Base-by-base conservation (phyloP, 2,329 filamentous ascomycete species). In the Ceratocystis colombiana region DNA sequence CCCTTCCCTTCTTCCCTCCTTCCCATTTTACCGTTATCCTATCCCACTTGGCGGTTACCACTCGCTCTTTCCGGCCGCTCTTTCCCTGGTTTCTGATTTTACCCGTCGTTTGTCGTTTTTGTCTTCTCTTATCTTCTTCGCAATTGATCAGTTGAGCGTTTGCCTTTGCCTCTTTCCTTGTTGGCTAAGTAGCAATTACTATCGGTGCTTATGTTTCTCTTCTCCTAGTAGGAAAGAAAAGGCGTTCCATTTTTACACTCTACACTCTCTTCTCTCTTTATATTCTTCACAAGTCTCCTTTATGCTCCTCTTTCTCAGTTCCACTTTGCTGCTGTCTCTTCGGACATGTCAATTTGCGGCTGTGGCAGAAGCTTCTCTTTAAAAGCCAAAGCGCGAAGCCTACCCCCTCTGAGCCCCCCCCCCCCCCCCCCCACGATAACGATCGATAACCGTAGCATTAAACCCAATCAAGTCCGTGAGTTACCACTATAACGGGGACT, bases 91-190 rank as follows among this genome's bases (percentile, higher is more conserved):
- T 62, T 22, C 44, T 45, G 12, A 6, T 45, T 12, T 6, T 62
- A 15, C 59, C 44, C 37, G 8, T 62, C 10, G 10, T 15, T 45
- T 20, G 8, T 62, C 10, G 37, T 15, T 45, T 20, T 28, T 45
- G n/a, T 20, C 48, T 20, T 62, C 41, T 61, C 20, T 41, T 62
- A 37, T 62, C 30, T 44, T 62, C 41, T 41, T 41, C 37, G 37
- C 3, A 2, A 33, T 61, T 61, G n/a, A n/a, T 22, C 33, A n/a
- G 28, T 17, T 12, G 22, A 22, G 59, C 30, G 59, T 45, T 41
- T n/a, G 7, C 33, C 15, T 41, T 41, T 62, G 37, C 10, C 12
- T 41, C 37, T 41, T 41, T 41, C 37, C 37, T 41, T 41, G 37
- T 41, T 41, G 37, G 37, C 37, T 4, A 41, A 41, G 37, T 41